phyloP scores from a whole-genome alignment of 768 basidiomycete genomes.

The Piloderma croceum region DNA sequence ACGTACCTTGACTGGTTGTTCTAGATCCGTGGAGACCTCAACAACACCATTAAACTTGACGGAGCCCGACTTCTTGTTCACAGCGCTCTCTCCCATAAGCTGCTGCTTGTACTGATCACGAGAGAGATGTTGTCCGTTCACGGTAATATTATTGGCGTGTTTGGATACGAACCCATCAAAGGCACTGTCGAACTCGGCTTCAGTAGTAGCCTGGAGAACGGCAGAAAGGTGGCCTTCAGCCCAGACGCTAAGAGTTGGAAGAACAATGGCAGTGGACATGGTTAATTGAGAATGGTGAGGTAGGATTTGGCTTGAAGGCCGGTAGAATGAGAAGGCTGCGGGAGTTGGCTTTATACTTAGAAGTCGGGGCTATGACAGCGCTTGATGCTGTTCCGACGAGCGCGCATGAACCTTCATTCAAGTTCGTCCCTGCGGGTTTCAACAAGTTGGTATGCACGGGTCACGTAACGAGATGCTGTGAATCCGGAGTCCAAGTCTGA shows the following conservation, averaged over 20 bases:
- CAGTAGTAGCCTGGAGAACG: slow-evolving; percentile 34
- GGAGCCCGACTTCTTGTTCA: slow-evolving; percentile 21
- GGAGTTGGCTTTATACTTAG: too few relatives aligned
- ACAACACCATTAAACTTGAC: slow-evolving; percentile 27
- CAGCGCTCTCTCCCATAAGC: slow-evolving; percentile 25
- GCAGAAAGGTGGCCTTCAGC: slow-evolving; percentile 33
- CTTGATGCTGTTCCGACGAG: too few relatives aligned
- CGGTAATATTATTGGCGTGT: slow-evolving; percentile 28
- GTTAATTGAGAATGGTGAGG: too few relatives aligned
- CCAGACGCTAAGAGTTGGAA: slow-evolving; percentile 39
- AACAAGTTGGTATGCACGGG: too few relatives aligned
- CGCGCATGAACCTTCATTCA: too few relatives aligned
- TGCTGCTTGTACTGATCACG: slow-evolving; percentile 36
- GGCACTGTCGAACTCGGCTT: slow-evolving; percentile 27
- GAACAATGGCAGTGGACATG: slow-evolving; percentile 17
- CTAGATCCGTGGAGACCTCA: slow-evolving; percentile 20
- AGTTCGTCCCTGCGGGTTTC: too few relatives aligned
- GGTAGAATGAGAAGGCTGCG: too few relatives aligned
- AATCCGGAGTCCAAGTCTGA: too few relatives aligned
- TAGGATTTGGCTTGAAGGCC: too few relatives aligned
- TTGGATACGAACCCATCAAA: slow-evolving; percentile 38
- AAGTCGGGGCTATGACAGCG: too few relatives aligned
- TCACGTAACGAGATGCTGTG: too few relatives aligned
- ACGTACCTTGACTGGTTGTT: slow-evolving; percentile 1
- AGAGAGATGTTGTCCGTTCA: slow-evolving; percentile 37